These are phyloP conservation scores for Botrytis hyacinthi DNA, from an alignment of 2,329 filamentous ascomycete genomes.

Conservation along the genomic window DNA sequence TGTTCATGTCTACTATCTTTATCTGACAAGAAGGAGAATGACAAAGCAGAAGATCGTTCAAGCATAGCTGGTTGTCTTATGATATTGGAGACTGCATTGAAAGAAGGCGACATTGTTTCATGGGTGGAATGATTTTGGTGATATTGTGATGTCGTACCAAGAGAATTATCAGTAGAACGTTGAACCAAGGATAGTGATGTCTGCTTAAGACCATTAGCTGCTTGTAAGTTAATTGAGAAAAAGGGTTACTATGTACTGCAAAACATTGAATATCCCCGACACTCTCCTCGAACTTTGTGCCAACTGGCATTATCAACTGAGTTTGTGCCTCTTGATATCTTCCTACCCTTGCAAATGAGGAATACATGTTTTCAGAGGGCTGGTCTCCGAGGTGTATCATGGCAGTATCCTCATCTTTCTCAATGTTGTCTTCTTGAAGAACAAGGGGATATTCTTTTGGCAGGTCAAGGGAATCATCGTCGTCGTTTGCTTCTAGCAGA, in stretches of 20 bases:
- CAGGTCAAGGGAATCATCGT: not conserved
- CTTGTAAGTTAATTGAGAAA: no score
- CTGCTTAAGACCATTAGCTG: not conserved
- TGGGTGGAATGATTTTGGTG: not conserved
- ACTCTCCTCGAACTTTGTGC: not conserved
- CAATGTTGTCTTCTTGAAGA: not conserved
- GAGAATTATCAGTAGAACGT: not conserved
- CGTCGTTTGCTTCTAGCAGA: not conserved
- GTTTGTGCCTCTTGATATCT: no score
- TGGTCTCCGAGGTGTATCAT: not conserved
- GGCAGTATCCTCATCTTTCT: not conserved
- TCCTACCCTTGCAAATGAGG: rapidly evolving
- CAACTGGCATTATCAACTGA: not conserved
- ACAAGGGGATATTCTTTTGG: not conserved
- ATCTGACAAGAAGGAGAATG: not conserved
- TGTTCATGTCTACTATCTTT: not conserved
- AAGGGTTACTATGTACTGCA: not conserved
- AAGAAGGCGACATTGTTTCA: not conserved
- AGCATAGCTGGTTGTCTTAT: no score
- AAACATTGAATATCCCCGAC: no score
- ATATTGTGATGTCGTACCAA: not conserved
- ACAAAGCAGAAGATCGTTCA: not conserved
- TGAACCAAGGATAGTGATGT: not conserved
- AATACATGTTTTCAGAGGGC: no score
- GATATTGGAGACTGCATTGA: not conserved